A percentile compares a stretch with the other conserved stretches of the same genome.
Evolutionary conservation across 441 rosid species (phyloP).

Genomic region (Erysimum cheiri): DNA sequence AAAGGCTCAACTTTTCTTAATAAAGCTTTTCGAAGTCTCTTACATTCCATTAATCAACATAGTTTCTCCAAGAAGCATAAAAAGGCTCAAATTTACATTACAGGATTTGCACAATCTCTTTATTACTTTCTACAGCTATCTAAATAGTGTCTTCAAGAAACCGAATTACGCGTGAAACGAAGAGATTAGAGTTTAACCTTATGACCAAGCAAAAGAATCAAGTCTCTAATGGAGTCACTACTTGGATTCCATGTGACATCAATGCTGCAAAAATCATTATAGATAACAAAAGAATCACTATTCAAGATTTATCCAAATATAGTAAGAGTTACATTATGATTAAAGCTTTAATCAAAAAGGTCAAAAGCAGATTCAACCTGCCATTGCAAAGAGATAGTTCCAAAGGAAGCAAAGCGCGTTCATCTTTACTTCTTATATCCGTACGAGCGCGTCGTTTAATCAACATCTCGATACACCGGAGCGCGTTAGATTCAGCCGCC

Average conservation of each 20-base stretch:
- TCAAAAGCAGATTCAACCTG: constrained; percentile 51
- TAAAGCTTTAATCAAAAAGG: constrained; percentile 40
- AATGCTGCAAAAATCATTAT: constrained; percentile 45
- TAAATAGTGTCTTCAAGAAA: not conserved
- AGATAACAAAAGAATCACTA: not conserved
- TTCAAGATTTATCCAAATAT: constrained; percentile 45
- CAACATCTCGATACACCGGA: constrained; percentile 71
- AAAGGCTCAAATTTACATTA: no score
- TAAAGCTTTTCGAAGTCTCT: constrained; percentile 10
- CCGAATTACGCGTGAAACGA: not conserved
- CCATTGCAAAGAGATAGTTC: constrained; percentile 62
- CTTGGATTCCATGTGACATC: constrained; percentile 70
- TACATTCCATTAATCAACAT: not conserved
- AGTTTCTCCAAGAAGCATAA: no score
- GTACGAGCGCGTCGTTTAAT: constrained; percentile 79
- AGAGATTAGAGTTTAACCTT: constrained; percentile 51
- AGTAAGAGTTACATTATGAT: constrained; percentile 13
- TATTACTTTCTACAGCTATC: not conserved
- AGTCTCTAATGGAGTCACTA: constrained; percentile 58
- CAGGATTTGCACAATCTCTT: no score
- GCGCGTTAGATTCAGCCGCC: constrained; percentile 66
- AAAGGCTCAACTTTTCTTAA: not conserved
- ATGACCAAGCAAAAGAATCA: constrained; percentile 62
- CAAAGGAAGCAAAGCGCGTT: constrained; percentile 64
- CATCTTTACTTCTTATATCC: constrained; percentile 66